phyloP scores from a whole-genome alignment of 805 yeast genomes.

The Lipomyces japonicus region DNA sequence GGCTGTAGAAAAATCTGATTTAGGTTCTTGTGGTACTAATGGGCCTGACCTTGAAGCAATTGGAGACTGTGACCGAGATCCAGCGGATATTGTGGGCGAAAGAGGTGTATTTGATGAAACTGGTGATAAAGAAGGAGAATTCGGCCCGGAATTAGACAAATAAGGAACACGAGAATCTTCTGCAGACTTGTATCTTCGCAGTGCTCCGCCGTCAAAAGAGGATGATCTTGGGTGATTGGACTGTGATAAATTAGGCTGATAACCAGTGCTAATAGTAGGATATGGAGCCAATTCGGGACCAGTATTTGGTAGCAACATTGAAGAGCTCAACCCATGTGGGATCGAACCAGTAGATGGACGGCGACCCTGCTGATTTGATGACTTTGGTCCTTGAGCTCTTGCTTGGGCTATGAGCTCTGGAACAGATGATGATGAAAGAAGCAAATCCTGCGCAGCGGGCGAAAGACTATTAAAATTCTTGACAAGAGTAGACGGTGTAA shows the following conservation, averaged over 20 bases:
- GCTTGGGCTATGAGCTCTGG: slow-evolving; percentile 14
- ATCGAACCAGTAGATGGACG: slow-evolving; percentile 12
- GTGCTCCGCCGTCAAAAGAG: slow-evolving; percentile 18
- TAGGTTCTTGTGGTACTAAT: slow-evolving; percentile 1
- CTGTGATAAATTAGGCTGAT: slow-evolving; percentile 4
- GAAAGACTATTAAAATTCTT: slow-evolving; percentile 24
- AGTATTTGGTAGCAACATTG: slow-evolving; percentile 23
- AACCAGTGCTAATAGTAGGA: slow-evolving; percentile 7
- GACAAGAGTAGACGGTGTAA: slow-evolving; percentile 21
- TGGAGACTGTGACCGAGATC: slow-evolving; percentile 16
- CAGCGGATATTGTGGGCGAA: slow-evolving; percentile 9
- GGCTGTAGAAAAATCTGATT: slow-evolving; percentile 27
- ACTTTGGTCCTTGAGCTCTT: neutral
- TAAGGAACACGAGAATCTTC: slow-evolving; percentile 13
- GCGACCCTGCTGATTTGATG: slow-evolving; percentile 5
- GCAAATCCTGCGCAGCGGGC: slow-evolving; percentile 26
- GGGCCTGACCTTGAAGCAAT: slow-evolving; percentile 5
- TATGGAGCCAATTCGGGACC: slow-evolving; percentile 21
- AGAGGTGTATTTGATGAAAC: slow-evolving; percentile 7
- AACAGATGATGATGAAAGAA: slow-evolving; percentile 18
- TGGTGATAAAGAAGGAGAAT: slow-evolving; percentile 13
- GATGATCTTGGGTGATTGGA: slow-evolving; percentile 14
- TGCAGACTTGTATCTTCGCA: slow-evolving; percentile 21
- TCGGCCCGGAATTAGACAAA: slow-evolving; percentile 4
- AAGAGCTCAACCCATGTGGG: neutral